Conservation (phyloP, 176 grass and related monocot species). For the Leersia perrieri region DNA sequence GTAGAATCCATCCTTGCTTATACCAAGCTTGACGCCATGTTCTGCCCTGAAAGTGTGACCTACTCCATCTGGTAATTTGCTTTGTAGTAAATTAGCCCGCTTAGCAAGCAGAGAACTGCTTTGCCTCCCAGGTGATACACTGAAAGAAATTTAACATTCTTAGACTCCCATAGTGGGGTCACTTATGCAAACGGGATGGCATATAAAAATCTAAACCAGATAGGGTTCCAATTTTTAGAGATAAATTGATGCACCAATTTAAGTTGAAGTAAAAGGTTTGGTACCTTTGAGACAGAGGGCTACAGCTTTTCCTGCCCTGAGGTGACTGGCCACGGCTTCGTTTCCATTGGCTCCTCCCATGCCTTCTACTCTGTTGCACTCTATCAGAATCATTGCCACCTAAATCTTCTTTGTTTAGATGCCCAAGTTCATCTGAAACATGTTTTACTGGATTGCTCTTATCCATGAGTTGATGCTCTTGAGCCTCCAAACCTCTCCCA, state of each 20-base stretch:
- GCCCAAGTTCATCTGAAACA: constrained; percentile 39
- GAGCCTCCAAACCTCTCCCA: constrained; percentile 26
- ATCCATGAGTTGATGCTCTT: constrained; percentile 36
- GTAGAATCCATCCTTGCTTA: background rate
- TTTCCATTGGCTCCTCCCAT: constrained; percentile 31
- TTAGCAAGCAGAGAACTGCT: constrained; percentile 39
- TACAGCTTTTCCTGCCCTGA: constrained; percentile 32
- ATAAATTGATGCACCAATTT: constrained; percentile 16
- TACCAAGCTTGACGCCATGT: background rate
- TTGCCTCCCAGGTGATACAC: constrained; percentile 55
- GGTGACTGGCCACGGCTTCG: constrained; percentile 51
- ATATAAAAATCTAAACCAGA: constrained; percentile 6
- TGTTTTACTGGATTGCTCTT: constrained; percentile 35
- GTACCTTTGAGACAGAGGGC: constrained; percentile 49
- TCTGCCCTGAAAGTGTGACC: background rate
- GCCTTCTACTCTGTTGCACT: constrained; percentile 33
- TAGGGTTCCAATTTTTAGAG: background rate
- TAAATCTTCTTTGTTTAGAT: constrained; percentile 44
- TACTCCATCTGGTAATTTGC: constrained; percentile 18
- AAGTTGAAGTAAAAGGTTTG: constrained; percentile 6
- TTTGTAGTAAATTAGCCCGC: constrained; percentile 24
- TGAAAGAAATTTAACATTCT: constrained; percentile 46
- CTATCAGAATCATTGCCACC: constrained; percentile 50
- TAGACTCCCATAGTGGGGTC: constrained; percentile 22
- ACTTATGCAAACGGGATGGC: background rate